Conservation (phyloP, 441 rosid genomes). For the Eugenia klotzschiana region DNA sequence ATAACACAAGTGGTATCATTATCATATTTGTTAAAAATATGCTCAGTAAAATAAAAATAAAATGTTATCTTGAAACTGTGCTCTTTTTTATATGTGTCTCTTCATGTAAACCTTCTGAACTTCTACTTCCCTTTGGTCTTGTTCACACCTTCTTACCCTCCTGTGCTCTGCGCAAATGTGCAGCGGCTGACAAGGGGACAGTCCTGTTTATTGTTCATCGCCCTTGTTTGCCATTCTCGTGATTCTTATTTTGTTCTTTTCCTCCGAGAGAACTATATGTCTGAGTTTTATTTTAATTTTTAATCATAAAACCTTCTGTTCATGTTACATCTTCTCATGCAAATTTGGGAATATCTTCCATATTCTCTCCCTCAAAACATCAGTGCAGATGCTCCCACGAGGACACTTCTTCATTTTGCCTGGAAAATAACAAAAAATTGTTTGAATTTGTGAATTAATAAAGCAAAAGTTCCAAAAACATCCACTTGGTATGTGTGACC, state of each 20-base stretch:
- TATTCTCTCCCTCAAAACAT: background rate
- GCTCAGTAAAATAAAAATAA: background rate
- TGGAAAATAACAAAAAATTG: background rate
- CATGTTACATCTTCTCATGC: constrained; percentile 13
- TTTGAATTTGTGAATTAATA: background rate
- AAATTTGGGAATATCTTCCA: constrained; percentile 17
- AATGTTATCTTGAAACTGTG: background rate
- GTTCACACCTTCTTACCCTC: background rate
- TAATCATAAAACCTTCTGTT: background rate
- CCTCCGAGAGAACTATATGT: background rate
- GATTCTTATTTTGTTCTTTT: constrained; percentile 29
- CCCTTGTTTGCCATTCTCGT: constrained; percentile 28
- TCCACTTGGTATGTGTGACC: background rate
- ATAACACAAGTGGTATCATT: background rate
- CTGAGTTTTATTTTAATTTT: background rate
- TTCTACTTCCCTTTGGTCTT: background rate
- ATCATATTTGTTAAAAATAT: background rate
- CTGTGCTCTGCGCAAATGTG: constrained; percentile 17
- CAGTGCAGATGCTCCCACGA: constrained; percentile 8
- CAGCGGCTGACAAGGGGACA: constrained; percentile 46
- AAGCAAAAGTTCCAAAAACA: background rate
- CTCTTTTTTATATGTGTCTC: background rate
- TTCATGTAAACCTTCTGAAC: background rate
- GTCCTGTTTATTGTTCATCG: constrained; percentile 9
- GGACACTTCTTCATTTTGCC: background rate